Evolutionary conservation across 1,139 yeast genomes (phyloP), one percentile per base, ranked within the genome.

Genomic region (Williopsis jadinii): DNA sequence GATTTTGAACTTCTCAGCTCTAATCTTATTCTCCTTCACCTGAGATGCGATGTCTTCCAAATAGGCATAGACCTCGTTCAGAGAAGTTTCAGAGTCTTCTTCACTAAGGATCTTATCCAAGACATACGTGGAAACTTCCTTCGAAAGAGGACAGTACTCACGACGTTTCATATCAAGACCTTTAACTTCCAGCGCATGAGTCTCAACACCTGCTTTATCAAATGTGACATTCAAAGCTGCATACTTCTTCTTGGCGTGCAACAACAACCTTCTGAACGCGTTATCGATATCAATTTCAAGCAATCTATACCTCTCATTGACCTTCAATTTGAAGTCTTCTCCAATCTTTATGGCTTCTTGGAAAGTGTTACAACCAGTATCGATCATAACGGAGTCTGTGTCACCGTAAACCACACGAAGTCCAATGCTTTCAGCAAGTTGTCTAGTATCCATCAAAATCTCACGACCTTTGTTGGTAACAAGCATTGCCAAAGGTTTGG

Each of bases 381-480:
- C 95, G 58, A 94, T 88, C 99, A 94, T 94, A 41, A 94, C 97
- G 30, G 98, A 94, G 68, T 94, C 99, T 0, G 99, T 94, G 68
- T 94, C 99, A 70, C 99, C 99, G 58, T 94, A 94, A 14, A 94
- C 87, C 40, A 94, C 98, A 46, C 87, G 72, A 46, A 92, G 70
- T 0, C 85, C 84, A 53, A 82, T 69, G 45, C 82, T 74, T 60
- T 90, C 97, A 0, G 97, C 98, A 47, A 94, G 69, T 56, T 85
- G 95, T 60, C 95, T 79, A 0, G 99, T 92, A 56, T 85, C 92
- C 81, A 83, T 84, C 55, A 94, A 73, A 61, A 90, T 88, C 62
- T 94, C 97, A 66, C 99, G 76, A 58, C 99, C 99, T 61, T 88
- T 87, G 56, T 80, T 84, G 1, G 99, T 94, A 39, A 90, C 95